These are phyloP conservation scores for Heliamphora exappendiculata DNA, from an alignment of 148 eudicot genomes.

Conservation along the genomic window DNA sequence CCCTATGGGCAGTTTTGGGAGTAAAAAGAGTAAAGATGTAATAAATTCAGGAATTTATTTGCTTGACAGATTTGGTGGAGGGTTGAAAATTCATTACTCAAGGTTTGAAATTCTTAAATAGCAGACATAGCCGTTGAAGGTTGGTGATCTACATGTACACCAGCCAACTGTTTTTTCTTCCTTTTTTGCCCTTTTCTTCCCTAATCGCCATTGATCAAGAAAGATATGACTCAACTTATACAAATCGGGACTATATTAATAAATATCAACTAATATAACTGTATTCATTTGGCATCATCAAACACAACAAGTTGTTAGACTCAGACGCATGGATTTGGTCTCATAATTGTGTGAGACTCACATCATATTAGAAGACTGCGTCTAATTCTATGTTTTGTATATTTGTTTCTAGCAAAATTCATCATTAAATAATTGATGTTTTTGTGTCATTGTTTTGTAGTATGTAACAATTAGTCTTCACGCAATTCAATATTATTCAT, in stretches of 20 bases:
- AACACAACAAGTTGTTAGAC: neutral
- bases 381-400: too few species aligned
- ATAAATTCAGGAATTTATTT: constrained; percentile 18
- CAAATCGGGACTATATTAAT: neutral
- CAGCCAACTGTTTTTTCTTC: constrained; percentile 9
- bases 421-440: too few species aligned
- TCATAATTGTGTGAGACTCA: too few species aligned
- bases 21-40: neutral
- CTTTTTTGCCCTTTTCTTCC: neutral
- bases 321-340: too few species aligned
- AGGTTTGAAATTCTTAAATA: constrained; percentile 13
- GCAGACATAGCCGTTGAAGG: constrained; percentile 43
- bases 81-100: constrained; percentile 21
- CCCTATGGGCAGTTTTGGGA: constrained; percentile 17
- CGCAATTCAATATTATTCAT: too few species aligned
- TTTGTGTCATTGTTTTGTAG: too few species aligned
- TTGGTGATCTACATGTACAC: constrained; percentile 35
- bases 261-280: neutral
- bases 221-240: neutral
- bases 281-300: constrained; percentile 2
- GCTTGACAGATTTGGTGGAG: constrained; percentile 39
- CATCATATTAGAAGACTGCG: too few species aligned
- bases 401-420: too few species aligned
- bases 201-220: neutral
- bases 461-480: too few species aligned